A percentile compares a stretch with the other conserved stretches of the same genome.
Evolutionary conservation across 805 yeast species (phyloP).

Genomic region (Candida montana): DNA sequence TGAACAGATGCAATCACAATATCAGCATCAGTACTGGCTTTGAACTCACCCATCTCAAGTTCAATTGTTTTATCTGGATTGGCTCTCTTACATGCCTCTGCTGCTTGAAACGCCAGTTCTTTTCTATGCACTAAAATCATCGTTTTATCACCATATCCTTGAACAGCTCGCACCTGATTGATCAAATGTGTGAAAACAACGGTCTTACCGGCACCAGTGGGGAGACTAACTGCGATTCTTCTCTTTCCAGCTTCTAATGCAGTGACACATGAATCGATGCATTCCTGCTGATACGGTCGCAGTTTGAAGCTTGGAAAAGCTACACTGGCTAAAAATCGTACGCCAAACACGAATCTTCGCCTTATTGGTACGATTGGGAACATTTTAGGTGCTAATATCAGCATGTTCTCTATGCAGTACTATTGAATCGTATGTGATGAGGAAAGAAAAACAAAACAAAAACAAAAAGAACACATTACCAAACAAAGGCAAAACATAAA

Average conservation of each 20-base stretch:
- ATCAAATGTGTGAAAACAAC: slow-evolving; percentile 64
- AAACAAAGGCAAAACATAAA: too few species aligned
- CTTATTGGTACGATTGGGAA: too few species aligned
- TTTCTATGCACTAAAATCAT: slow-evolving; percentile 75
- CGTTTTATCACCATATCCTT: slow-evolving; percentile 29
- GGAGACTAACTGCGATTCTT: slow-evolving; percentile 76
- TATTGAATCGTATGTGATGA: too few species aligned
- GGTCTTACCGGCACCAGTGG: slow-evolving; percentile 96
- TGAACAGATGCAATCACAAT: slow-evolving; percentile 76
- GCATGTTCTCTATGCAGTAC: too few species aligned
- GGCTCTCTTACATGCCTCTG: slow-evolving; percentile 36
- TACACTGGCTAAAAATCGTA: neutral
- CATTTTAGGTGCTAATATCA: too few species aligned
- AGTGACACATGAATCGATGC: slow-evolving; percentile 49
- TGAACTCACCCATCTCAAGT: slow-evolving; percentile 61
- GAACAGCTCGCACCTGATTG: slow-evolving; percentile 33
- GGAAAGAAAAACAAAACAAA: too few species aligned
- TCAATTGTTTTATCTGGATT: slow-evolving; percentile 51
- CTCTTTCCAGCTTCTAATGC: slow-evolving; percentile 41
- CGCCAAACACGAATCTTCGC: neutral
- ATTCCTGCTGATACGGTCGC: slow-evolving; percentile 64
- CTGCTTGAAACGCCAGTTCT: slow-evolving; percentile 74
- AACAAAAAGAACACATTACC: too few species aligned
- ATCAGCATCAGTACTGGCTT: slow-evolving; percentile 44
- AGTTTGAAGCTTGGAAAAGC: slow-evolving; percentile 15